These are phyloP conservation scores for Lathyrus oleraceus DNA, from an alignment of 306 rosid species.

Conservation along the genomic window DNA sequence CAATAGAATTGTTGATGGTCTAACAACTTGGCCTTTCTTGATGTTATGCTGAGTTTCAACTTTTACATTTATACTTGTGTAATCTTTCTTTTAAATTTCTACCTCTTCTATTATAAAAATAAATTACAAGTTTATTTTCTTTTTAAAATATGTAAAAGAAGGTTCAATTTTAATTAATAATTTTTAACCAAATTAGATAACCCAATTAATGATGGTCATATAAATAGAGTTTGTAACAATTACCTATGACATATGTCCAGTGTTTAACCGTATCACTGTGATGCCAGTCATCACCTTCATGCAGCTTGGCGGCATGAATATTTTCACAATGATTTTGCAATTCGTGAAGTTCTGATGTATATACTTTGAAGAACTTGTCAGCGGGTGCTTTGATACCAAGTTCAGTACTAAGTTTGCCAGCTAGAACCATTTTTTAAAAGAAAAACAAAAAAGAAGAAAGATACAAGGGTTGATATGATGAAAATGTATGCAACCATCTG, in stretches of 20 bases:
- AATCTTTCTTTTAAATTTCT: too few relatives aligned
- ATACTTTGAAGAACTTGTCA: constrained; percentile 27
- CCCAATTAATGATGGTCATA: too few relatives aligned
- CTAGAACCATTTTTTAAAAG: constrained; percentile 20
- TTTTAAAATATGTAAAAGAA: too few relatives aligned
- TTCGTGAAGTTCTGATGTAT: constrained; percentile 21
- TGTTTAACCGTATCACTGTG: background rate
- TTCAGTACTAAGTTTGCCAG: constrained; percentile 35
- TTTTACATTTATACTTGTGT: too few relatives aligned
- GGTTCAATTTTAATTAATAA: too few relatives aligned
- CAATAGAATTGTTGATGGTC: too few relatives aligned
- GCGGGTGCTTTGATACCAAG: constrained; percentile 33
- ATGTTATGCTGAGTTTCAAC: too few relatives aligned
- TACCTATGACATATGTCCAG: background rate
- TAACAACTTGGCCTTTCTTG: too few relatives aligned
- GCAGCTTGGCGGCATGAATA: constrained; percentile 39
- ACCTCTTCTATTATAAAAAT: too few relatives aligned
- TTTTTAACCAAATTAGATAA: too few relatives aligned
- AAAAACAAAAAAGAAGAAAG: background rate
- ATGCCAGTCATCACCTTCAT: constrained; percentile 58
- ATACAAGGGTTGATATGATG: background rate
- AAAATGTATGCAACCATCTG: background rate
- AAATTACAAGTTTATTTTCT: too few relatives aligned
- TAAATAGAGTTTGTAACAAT: too few relatives aligned
- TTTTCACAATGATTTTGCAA: constrained; percentile 32